These are phyloP conservation scores for Colletotrichum shisoi DNA, from an alignment of 2,329 filamentous ascomycete species.

Conservation along the genomic window DNA sequence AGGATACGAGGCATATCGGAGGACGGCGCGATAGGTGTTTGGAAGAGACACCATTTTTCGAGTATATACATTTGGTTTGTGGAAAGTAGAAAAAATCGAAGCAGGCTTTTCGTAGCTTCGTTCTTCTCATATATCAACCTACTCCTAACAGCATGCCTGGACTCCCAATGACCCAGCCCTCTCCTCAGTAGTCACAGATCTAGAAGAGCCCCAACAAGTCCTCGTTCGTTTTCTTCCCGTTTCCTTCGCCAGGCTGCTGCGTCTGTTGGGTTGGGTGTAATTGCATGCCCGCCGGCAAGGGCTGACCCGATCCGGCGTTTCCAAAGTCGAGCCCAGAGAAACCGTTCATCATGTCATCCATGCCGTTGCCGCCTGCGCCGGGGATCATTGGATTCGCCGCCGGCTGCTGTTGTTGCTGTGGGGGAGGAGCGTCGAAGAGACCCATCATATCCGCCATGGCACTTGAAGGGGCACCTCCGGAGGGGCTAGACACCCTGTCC, in stretches of 20 bases:
- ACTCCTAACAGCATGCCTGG: slow-evolving; percentile 37
- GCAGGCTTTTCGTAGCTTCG: slow-evolving; percentile 38
- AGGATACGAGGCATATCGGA: slow-evolving; percentile 8
- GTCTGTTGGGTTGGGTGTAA: slow-evolving; percentile 52
- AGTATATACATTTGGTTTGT: slow-evolving; percentile 20
- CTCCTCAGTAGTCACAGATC: slow-evolving; percentile 33
- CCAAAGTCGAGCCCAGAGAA: slow-evolving; percentile 83
- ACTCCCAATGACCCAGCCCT: slow-evolving; percentile 29
- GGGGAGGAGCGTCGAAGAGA: slow-evolving; percentile 72
- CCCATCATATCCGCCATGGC: slow-evolving; percentile 72
- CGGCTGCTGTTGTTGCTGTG: slow-evolving; percentile 57
- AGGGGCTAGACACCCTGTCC: slow-evolving; percentile 72
- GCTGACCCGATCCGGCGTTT: slow-evolving; percentile 61
- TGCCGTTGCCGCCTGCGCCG: slow-evolving; percentile 59
- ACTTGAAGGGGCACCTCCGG: slow-evolving; percentile 53
- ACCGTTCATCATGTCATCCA: slow-evolving; percentile 90
- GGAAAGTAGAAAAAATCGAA: slow-evolving; percentile 21
- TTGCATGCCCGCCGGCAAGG: slow-evolving; percentile 70
- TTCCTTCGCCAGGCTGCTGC: slow-evolving; percentile 46
- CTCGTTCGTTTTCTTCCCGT: slow-evolving; percentile 66
- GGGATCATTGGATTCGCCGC: slow-evolving; percentile 41
- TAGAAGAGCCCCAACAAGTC: slow-evolving; percentile 63
- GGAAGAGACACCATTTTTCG: slow-evolving; percentile 12
- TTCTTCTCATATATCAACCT: slow-evolving; percentile 40
- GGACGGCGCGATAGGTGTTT: slow-evolving; percentile 28